Evolutionary conservation across 257 asterid genomes (phyloP), one percentile per base, ranked within the genome.

Genomic region (Solanum medicagineum): DNA sequence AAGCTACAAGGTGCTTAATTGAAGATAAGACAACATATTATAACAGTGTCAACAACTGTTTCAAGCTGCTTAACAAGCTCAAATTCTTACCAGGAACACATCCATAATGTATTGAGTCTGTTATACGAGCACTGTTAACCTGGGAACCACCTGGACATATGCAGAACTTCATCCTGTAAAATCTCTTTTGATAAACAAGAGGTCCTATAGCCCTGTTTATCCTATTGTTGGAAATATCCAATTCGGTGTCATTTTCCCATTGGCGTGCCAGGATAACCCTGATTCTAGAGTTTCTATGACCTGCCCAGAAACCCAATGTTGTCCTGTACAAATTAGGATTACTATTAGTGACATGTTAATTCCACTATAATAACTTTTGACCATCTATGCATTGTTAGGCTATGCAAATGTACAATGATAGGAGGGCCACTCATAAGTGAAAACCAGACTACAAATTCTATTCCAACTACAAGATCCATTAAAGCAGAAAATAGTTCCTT

Each of bases 121-220:
- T 88, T 87, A 97, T 91, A 80, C 99, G 98, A 84, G 98, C 99
- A 87, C 99, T 97, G 87, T 97, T 97, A 90, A 97, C 99, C 91
- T 97, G 99, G 87, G 99, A 97, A 88, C 98, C 99, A 87, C 99
- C 98, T 22, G 99, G 99, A 90, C 99, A 97, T 85, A 97, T 92
- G 91, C 99, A 97, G 92, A 94, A 97, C 87, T 97, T 97, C 45
- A 93, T 92, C 87, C 90, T 90, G 90, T 97, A 97, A 89, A 97
- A 97, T 81, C 94, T 92, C 95, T 92, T 95, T 81, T 97, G 99
- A 87, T 97, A 97, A 85, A 90, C 89, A 10, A 95, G 93, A 88
- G 88, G 95, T 80, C 99, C 99, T n/a, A 91, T 89, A 77, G 98
- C 98, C 91, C 99, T 92, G 90, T 88, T 94, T 85, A 97, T 94